phyloP scores from a whole-genome alignment of 441 rosid species.

The Capsella rubella region DNA sequence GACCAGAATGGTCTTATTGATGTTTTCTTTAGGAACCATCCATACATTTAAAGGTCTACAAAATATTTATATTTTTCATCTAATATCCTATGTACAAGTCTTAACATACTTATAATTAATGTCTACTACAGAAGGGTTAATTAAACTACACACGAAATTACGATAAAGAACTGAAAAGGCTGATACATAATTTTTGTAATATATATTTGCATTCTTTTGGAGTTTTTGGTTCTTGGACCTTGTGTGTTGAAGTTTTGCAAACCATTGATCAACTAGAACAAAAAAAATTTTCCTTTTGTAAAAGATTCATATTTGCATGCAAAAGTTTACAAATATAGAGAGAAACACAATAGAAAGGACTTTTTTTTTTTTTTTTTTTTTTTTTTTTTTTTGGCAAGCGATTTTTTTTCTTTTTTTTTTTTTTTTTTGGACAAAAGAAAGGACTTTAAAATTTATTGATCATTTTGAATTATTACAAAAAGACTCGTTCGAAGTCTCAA shows the following conservation, averaged over 20 bases:
- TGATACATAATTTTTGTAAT: background rate
- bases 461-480: constrained; percentile 13
- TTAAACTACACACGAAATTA: background rate
- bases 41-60: background rate
- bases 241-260: background rate
- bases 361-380: background rate
- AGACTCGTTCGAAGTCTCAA: constrained; percentile 15
- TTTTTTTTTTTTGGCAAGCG: too few species aligned
- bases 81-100: background rate
- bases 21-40: constrained; percentile 11
- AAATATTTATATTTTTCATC: background rate
- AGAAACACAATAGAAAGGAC: background rate
- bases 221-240: background rate
- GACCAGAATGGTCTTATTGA: constrained; percentile 4
- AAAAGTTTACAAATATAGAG: background rate
- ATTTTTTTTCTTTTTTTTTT: background rate
- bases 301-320: constrained; percentile 6
- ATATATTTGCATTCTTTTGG: background rate
- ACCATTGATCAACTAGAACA: background rate
- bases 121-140: background rate
- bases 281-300: too few species aligned
- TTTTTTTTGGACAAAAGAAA: background rate
- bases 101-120: background rate
- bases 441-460: constrained; percentile 22
- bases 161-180: background rate